Base-by-base conservation (phyloP, 148 eudicot species). In the Amaranthus cruentus region DNA sequence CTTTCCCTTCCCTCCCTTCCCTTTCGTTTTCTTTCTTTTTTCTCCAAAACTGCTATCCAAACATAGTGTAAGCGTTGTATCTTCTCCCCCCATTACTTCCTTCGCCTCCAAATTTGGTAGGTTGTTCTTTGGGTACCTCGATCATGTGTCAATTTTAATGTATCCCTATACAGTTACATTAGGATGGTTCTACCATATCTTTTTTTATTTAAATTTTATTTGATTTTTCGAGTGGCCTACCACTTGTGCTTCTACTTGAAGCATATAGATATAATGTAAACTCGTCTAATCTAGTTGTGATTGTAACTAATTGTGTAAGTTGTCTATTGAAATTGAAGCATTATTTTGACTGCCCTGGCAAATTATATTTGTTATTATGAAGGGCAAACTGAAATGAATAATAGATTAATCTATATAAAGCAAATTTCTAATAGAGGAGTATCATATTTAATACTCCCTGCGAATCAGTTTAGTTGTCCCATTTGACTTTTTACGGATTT, bases 281-380 rank as follows among this genome's bases (percentile, higher is more conserved):
- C 15, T 69, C 49, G 5, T 47, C 75, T 72, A 60, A 72, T 72
- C 55, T 72, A 70, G 62, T 56, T 70, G 73, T 70, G 21, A 52
- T 11, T 70, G 73, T 70, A 46, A 52, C n/a, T 70, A 54, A 70
- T 56, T 13, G 62, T 28, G 62, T 70, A 13, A 70, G 54, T n/a
- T 49, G 62, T 15, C 43, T 43, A 54, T 38, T 69, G 51, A 44
- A 55, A 42, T 70, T 44, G 11, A 5, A 49, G 13, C 6, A 48
- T 18, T 48, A 8, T 15, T 44, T 62, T 71, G 38, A 18, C 28
- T 44, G 6, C 53, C 9, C 43, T 52, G 68, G n/a, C n/a, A n/a
- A n/a, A n/a, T n/a, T n/a, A n/a, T n/a, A n/a, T n/a, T n/a, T n/a
- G n/a, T n/a, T n/a, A n/a, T n/a, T n/a, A n/a, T n/a, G n/a, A n/a